Evolutionary conservation across 2,329 filamentous ascomycete genomes (phyloP), one percentile per base, ranked within the genome.

Genomic region (Xylaria sp.): DNA sequence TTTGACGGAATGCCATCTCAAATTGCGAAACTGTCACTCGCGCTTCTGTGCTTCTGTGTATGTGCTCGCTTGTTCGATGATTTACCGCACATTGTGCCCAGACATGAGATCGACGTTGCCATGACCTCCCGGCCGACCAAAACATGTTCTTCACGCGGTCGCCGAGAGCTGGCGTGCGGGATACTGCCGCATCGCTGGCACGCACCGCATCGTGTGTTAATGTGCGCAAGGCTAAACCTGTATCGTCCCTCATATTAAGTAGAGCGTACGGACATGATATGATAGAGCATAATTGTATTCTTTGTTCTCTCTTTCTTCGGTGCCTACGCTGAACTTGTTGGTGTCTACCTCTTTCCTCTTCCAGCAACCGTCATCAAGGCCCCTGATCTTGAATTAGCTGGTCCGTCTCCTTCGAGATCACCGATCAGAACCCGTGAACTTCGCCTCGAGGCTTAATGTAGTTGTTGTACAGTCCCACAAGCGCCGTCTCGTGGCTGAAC

Each of bases 91-190:
- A 46, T 39, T n/a, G 56, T 23, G 67, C 67, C 67, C 63, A 70
- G 65, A 73, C 69, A 72, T 63, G 62, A 62, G 70, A 75, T 76
- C 71, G 70, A 67, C 72, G 52, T 69, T 72, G 65, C 69, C 72
- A 71, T 48, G 58, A 62, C 70, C 70, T 65, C 67, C 69, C 69
- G 70, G 69, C 55, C 66, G 61, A 56, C 64, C 51, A 69, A 69
- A 71, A 57, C 54, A 59, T 55, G 37, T 57, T 37, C 54, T 57
- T 56, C 46, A 68, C 46, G 37, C 66, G 58, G 41, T 44, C n/a
- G 44, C 60, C 25, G 34, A 37, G 34, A 37, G 34, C 8, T 25
- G 10, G 28, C 37, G 28, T 59, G 66, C 52, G 52, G 52, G 32
- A n/a, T 8, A 20, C 2, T n/a, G 28, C 54, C 51, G 23, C 61